Conservation (phyloP, 1,284 basidiomycete species). For the Ustilago shanxiensis region DNA sequence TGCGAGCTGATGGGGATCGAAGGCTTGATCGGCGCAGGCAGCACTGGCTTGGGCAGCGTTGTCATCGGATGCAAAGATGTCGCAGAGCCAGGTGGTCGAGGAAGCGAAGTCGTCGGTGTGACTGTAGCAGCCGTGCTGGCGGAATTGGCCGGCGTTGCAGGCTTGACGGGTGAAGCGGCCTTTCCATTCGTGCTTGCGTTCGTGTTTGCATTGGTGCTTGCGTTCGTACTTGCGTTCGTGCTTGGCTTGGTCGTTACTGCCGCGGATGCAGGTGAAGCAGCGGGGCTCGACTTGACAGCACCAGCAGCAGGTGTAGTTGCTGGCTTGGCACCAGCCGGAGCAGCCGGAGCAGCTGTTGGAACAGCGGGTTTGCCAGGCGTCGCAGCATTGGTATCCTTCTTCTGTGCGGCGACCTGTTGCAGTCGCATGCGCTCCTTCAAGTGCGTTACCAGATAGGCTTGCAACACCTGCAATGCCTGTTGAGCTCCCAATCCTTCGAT, state of each 20-base stretch:
- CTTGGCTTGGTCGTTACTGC: background rate
- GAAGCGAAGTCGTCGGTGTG: slow-evolving; percentile 22
- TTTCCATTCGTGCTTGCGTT: slow-evolving; percentile 15
- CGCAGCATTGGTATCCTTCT: slow-evolving; percentile 32
- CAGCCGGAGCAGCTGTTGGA: background rate
- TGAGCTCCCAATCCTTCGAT: slow-evolving; percentile 84
- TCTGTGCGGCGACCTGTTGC: slow-evolving; percentile 64
- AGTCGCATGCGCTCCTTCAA: slow-evolving; percentile 81
- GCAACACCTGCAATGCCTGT: slow-evolving; percentile 83
- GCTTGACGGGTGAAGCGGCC: slow-evolving; percentile 13
- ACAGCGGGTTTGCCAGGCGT: background rate
- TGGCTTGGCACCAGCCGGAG: slow-evolving; percentile 3
- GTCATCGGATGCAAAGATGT: slow-evolving; percentile 29
- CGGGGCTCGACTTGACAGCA: slow-evolving; percentile 10
- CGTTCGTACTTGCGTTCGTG: too few relatives aligned
- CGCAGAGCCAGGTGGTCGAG: slow-evolving; percentile 28
- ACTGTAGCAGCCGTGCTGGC: slow-evolving; percentile 3
- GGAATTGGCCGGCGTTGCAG: background rate
- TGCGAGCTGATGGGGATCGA: slow-evolving; percentile 23
- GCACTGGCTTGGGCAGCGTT: slow-evolving; percentile 38
- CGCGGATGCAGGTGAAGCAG: slow-evolving; percentile 3
- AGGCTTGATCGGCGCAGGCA: slow-evolving; percentile 41
- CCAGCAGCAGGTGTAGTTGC: slow-evolving; percentile 2
- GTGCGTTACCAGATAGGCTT: slow-evolving; percentile 84
- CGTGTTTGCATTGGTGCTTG: too few relatives aligned